Evolutionary conservation across 2,329 filamentous ascomycete species (phyloP), one percentile per base, ranked within the genome.

Genomic region (Talaromyces piceae): DNA sequence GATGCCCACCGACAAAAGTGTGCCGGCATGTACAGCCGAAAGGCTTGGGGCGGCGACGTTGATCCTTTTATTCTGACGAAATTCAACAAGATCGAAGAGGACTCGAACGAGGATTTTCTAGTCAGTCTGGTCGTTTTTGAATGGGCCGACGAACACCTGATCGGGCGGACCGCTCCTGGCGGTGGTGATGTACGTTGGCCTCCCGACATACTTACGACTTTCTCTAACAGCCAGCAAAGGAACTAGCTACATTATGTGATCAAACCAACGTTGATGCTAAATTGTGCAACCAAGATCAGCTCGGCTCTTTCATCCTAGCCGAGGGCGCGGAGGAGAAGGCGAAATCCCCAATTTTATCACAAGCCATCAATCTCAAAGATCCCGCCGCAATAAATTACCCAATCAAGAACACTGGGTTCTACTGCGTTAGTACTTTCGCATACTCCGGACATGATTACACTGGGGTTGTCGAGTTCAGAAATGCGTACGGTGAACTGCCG

Each of bases 401-500:
- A 5, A 84, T 96, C 61, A 84, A 84, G 63, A 89, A 88, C 69
- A 98, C 93, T 0, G 93, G 93, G 25, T 98, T 96, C 71, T 98
- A 95, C 70, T 98, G 93, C 63, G 85, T 98, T 53, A 82, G 88
- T 48, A 93, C 89, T 1, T 84, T 83, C 57, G 79, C 79, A 20
- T 91, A 82, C 66, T 82, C 78, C 0, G 75, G 79, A 6, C 69
- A 78, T 52, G 77, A 88, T 41, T 98, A 94, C 65, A 80, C 77
- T 44, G 91, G 86, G 6, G 80, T 93, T 12, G 85, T 93, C 41
- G 91, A 93, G 62, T 98, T 97, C 69, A 84, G 91, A 56, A 97
- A 98, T 69, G 87, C 93, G 2, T 98, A 94, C 65, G 93, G 93
- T 65, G 91, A 98, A 74, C 83, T 98, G 51, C 88, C 91, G 4